Evolutionary conservation across 2,329 filamentous ascomycete genomes (phyloP).

Genomic region (Sporothrix curviconia): DNA sequence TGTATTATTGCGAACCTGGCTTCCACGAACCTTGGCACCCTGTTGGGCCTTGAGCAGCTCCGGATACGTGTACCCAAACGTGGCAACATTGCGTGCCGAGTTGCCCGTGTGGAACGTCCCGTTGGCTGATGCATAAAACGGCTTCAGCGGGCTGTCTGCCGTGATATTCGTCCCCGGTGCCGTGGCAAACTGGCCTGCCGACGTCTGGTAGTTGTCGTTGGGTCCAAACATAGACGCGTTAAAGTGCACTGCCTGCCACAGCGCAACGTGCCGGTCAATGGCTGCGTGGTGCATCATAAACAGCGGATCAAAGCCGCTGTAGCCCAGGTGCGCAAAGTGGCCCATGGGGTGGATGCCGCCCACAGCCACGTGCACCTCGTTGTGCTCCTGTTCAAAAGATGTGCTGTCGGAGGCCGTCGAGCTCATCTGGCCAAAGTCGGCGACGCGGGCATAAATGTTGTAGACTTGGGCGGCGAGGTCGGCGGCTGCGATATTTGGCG

Average conservation of each 20-base stretch:
- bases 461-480: constrained; percentile 38
- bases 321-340: constrained; percentile 27
- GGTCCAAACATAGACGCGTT: constrained; percentile 27
- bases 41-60: constrained; percentile 22
- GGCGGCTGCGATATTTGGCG: constrained; percentile 24
- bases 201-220: constrained; percentile 13
- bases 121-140: constrained; percentile 36
- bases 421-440: constrained; percentile 31
- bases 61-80: constrained; percentile 33
- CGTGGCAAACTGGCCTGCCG: constrained; percentile 32
- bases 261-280: constrained; percentile 49
- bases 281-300: constrained; percentile 47
- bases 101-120: constrained; percentile 36
- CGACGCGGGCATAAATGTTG: constrained; percentile 29
- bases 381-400: constrained; percentile 35
- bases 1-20: neutral
- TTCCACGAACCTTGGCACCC: neutral
- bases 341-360: constrained; percentile 26
- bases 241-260: constrained; percentile 33
- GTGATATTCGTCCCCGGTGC: constrained; percentile 33
- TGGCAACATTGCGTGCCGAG: constrained; percentile 24
- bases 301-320: constrained; percentile 35
- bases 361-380: constrained; percentile 30
- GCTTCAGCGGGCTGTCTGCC: constrained; percentile 36
- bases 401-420: constrained; percentile 29